Percentiles rank a stretch among this genome's conserved stretches.
These are phyloP conservation scores for Salicornia ramosissima DNA, from an alignment of 148 eudicot genomes.

Conservation along the genomic window DNA sequence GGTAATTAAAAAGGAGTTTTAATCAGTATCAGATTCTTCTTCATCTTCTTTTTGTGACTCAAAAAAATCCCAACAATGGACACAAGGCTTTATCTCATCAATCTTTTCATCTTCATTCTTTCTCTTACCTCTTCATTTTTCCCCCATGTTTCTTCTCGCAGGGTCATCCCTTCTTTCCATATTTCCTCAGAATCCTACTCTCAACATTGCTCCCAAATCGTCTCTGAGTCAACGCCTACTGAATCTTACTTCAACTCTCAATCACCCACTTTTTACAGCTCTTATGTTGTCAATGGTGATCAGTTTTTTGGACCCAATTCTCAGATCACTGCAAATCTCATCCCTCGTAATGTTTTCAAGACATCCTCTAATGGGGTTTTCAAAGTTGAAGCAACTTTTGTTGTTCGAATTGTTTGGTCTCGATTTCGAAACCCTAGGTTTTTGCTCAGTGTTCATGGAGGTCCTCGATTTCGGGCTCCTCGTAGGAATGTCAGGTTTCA, in stretches of 20 bases:
- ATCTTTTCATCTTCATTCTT: constrained; percentile 7
- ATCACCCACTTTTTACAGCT: constrained; percentile 32
- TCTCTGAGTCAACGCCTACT: constrained; percentile 29
- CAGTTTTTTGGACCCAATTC: constrained; percentile 21
- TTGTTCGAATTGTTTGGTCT: constrained; percentile 9
- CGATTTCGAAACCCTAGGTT: constrained; percentile 17
- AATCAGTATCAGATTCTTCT: no score
- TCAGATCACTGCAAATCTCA: constrained; percentile 27
- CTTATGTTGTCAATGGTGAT: constrained; percentile 28
- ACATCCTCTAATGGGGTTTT: constrained; percentile 33
- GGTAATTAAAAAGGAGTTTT: no score
- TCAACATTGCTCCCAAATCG: constrained; percentile 42
- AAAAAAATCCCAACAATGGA: constrained; percentile 15
- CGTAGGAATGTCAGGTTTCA: constrained; percentile 20
- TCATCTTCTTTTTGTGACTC: neutral
- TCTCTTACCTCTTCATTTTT: neutral
- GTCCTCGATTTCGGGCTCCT: constrained; percentile 27
- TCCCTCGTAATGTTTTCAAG: constrained; percentile 18
- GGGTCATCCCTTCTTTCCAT: neutral
- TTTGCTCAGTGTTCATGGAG: constrained; percentile 42
- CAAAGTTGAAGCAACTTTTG: constrained; percentile 30
- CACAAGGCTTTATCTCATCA: neutral
- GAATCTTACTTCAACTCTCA: constrained; percentile 7
- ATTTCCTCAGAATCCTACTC: constrained; percentile 37
- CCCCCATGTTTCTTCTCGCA: neutral